Evolutionary conservation across 192 early-diverging fungal genomes (phyloP).

Genomic region (Oehlia diaphana): DNA sequence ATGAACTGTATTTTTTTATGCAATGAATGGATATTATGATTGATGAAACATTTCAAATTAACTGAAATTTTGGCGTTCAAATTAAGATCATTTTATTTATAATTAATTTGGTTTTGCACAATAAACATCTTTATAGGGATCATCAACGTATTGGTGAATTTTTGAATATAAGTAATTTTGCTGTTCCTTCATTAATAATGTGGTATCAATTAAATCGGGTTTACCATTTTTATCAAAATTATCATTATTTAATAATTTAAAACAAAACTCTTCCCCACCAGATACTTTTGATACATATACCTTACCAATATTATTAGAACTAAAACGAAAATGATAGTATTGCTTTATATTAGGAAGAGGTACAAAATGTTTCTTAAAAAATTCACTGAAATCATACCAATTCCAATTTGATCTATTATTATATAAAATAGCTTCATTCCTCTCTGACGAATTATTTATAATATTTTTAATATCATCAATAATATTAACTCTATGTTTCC

Average conservation of each 20-base stretch:
- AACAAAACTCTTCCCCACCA: not conserved
- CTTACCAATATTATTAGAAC: not conserved
- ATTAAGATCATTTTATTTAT: too few relatives aligned
- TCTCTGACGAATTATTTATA: too few relatives aligned
- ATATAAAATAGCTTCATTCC: too few relatives aligned
- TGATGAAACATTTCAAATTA: too few relatives aligned
- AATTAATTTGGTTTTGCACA: not conserved
- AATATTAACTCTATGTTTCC: too few relatives aligned
- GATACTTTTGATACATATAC: not conserved
- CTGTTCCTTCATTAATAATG: not conserved
- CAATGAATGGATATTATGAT: too few relatives aligned
- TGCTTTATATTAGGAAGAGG: not conserved
- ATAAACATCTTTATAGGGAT: not conserved
- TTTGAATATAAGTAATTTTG: constrained; percentile 8
- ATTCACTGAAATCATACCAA: not conserved
- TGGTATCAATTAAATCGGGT: not conserved
- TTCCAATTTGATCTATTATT: not conserved
- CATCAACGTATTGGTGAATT: not conserved
- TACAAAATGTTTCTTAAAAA: not conserved
- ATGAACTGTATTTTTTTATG: too few relatives aligned
- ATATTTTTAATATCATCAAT: too few relatives aligned
- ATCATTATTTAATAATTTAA: not conserved
- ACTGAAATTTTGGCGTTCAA: too few relatives aligned
- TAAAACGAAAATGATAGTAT: constrained; percentile 8
- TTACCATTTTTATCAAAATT: not conserved